Conservation (phyloP, 1,284 basidiomycete species). For the Apiotrichum akiyoshidainum region DNA sequence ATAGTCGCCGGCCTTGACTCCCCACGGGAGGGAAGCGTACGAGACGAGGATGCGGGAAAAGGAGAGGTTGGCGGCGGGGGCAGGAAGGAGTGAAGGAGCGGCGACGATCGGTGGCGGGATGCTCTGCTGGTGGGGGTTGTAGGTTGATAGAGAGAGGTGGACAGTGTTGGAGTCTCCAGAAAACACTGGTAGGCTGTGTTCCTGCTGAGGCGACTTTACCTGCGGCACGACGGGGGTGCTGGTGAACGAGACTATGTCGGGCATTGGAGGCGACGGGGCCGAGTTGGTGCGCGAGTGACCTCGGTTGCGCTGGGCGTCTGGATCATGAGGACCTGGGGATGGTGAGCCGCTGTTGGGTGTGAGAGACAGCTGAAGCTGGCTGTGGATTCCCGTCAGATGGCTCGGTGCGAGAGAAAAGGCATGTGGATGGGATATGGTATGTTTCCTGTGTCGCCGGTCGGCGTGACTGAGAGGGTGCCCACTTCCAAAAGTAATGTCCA, state of each 20-base stretch:
- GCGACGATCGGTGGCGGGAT: background rate
- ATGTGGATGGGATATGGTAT: conserved; percentile 5
- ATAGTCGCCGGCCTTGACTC: conserved; percentile 39
- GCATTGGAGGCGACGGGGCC: conserved; percentile 27
- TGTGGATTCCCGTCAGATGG: conserved; percentile 1
- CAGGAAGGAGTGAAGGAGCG: conserved; percentile 4
- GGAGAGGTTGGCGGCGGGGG: conserved; percentile 16
- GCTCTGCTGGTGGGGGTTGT: conserved; percentile 24
- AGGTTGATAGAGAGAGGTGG: conserved; percentile 35
- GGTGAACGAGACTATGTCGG: conserved; percentile 20
- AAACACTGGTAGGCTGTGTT: background rate
- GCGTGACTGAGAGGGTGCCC: conserved; percentile 4
- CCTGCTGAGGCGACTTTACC: conserved; percentile 2
- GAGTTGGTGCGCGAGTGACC: conserved; percentile 29
- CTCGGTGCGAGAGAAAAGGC: background rate
- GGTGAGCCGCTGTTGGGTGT: background rate
- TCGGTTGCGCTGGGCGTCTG: background rate
- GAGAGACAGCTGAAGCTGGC: conserved; percentile 2
- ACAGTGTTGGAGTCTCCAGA: conserved; percentile 18
- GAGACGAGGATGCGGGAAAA: conserved; percentile 32
- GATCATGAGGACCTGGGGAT: too few species aligned
- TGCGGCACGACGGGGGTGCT: conserved; percentile 17
- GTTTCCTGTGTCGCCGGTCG: conserved; percentile 8
- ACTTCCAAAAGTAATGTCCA: conserved; percentile 13
- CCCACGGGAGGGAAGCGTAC: conserved; percentile 38